Evolutionary conservation across 345 rosid species (phyloP), one percentile per base, ranked within the genome.

Genomic region (Eucalyptus paniculata): DNA sequence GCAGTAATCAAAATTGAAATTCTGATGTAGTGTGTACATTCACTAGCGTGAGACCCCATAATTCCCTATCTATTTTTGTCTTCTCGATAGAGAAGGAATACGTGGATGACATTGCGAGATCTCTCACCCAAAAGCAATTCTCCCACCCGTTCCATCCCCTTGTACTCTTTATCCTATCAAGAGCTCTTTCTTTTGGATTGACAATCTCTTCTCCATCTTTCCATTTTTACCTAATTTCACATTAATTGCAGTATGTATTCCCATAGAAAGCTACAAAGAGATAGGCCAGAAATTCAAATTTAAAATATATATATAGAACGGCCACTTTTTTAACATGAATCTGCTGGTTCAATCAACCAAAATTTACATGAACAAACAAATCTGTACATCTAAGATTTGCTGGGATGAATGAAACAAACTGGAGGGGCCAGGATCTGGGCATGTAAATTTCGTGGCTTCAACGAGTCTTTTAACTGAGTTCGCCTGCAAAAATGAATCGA

Each of bases 31-130:
- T 7, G 23, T 7, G 0, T 51, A 51, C 54, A 2, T 51, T 51
- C 9, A 51, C 23, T 2, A 51, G 1, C 2, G 2, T 51, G 9
- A 51, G 1, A 0, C 9, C 9, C 3, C 9, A 51, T 51, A 51
- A 51, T 51, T 7, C 0, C 9, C 4, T 51, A 51, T 51, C 4
- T 51, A 18, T 51, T 51, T 51, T 51, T 18, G 23, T 18, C 23
- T 51, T 51, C 9, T 4, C 1, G 9, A 51, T 9, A 17, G 2
- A 18, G 9, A 18, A 51, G 0, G 4, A 7, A 51, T 51, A 51
- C 4, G 9, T 0, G 9, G 19, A 9, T 51, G 56, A 51, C 2
- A 51, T 51, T 51, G 23, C 4, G 4, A 51, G 9, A 7, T 18
- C 56, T 51, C 23, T 51, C 9, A 17, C 56, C 9, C 4, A 4